phyloP scores from a whole-genome alignment of 306 rosid genomes.

The Hippophae gyantsensis region DNA sequence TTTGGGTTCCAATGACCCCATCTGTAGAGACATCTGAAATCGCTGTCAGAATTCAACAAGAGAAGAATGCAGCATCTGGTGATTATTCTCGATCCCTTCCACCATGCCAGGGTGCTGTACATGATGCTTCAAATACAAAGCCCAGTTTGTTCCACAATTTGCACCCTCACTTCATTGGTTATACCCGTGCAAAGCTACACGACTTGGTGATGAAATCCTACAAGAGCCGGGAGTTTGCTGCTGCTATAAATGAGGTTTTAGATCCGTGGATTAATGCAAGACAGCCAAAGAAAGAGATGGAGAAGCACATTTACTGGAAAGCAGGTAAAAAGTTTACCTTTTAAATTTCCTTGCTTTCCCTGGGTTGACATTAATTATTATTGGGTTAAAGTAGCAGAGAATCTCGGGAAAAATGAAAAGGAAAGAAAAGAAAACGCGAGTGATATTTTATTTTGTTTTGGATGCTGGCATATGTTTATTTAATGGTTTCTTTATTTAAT shows the following conservation, averaged over 20 bases:
- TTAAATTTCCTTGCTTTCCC: not conserved
- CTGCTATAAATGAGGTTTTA: conserved; percentile 87
- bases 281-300: conserved; percentile 89
- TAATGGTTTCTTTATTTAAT: not conserved
- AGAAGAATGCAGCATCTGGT: conserved; percentile 31
- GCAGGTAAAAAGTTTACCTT: conserved; percentile 44
- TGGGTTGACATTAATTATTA: not conserved
- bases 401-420: not conserved
- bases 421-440: not conserved
- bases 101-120: conserved; percentile 25
- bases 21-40: conserved; percentile 48
- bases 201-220: conserved; percentile 91
- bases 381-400: not conserved
- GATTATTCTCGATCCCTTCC: conserved; percentile 29
- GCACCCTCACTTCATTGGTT: conserved; percentile 88
- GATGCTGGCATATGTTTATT: not conserved
- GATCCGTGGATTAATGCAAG: conserved; percentile 96
- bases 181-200: conserved; percentile 79
- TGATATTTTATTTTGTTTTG: not conserved
- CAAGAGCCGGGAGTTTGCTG: conserved; percentile 92
- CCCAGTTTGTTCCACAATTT: conserved; percentile 35
- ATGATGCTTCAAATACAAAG: conserved; percentile 18
- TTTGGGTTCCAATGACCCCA: conserved; percentile 87
- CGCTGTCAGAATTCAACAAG: conserved; percentile 24
- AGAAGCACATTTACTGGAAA: conserved; percentile 74